A percentile compares a stretch with the other conserved stretches of the same genome.
These are phyloP conservation scores for Ogataea glucozyma DNA, from an alignment of 805 yeast species.

Conservation along the genomic window DNA sequence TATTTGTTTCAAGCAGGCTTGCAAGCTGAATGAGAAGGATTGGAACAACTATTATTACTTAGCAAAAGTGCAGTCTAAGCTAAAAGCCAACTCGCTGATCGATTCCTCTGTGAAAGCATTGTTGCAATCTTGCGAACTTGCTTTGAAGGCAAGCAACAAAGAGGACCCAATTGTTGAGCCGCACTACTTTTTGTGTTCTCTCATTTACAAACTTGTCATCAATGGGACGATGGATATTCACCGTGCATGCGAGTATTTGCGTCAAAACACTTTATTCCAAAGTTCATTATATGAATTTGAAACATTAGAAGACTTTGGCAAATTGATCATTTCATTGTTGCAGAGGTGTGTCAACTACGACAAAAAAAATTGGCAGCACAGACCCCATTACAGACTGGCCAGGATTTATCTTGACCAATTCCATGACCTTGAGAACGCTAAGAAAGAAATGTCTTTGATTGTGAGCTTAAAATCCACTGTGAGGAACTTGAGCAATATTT, in stretches of 20 bases:
- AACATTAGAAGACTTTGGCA: conserved; percentile 36
- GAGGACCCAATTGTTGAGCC: conserved; percentile 74
- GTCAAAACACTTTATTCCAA: conserved; percentile 37
- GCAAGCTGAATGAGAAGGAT: conserved; percentile 42
- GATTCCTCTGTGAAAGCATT: conserved; percentile 42
- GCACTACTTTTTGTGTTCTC: conserved; percentile 63
- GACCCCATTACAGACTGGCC: conserved; percentile 75
- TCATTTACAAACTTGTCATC: conserved; percentile 56
- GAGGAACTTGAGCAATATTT: conserved; percentile 76
- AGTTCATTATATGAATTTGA: conserved; percentile 13
- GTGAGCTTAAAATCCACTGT: conserved; percentile 66
- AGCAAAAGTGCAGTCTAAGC: conserved; percentile 59
- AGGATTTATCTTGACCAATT: conserved; percentile 56
- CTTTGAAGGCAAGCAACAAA: conserved; percentile 39
- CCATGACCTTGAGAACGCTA: conserved; percentile 54
- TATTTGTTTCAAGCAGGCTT: conserved; percentile 49
- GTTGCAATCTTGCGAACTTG: conserved; percentile 45
- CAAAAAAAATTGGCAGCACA: conserved; percentile 90
- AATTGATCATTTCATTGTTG: conserved; percentile 46
- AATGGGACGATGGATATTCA: conserved; percentile 35
- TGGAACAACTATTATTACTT: conserved; percentile 66
- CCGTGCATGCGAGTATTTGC: conserved; percentile 43
- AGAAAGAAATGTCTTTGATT: conserved; percentile 60
- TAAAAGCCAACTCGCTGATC: conserved; percentile 29
- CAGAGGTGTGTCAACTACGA: conserved; percentile 55